Base-by-base conservation (phyloP, 768 basidiomycete species). In the Tylopilus vinaceipallidus region DNA sequence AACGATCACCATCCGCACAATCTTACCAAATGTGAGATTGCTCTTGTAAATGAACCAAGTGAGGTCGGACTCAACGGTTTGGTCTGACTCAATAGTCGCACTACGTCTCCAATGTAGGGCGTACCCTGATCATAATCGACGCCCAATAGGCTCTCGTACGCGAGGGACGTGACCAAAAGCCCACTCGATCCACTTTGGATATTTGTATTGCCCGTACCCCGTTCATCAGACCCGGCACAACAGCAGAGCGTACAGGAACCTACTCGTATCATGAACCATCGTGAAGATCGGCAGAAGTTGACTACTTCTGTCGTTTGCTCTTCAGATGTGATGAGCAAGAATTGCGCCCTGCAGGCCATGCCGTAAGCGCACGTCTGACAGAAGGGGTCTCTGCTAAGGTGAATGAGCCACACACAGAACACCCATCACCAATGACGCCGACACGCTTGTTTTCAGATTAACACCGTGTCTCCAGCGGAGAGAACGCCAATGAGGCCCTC, bases 341-440 rank as follows among this genome's bases (percentile, higher is more conserved):
- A 74, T 60, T 87, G 84, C 6, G 83, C 80, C 17, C 83, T 84
- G 47, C 20, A 62, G 30, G 24, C 54, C 29, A 52, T 39, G 43
- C 37, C 33, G 34, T 42, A 38, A 45, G 41, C 38, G 40, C 47
- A 42, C 38, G 40, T 48, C n/a, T n/a, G n/a, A n/a, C 42, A 34
- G 23, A 29, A 16, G 42, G 48, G 53, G 50, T 35, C 34, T 20
- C 39, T 4, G 35, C 23, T 41, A 46, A 57, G 54, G 22, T 42
- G 39, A 54, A 52, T 26, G 22, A 38, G 30, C 71, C 74, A 56
- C 58, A 82, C 75, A 75, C 82, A 35, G 79, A 81, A 53, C 77
- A 82, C 4, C 81, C 83, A 58, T 83, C 83, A 33, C 83, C 83
- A 58, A 84, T 77, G 13, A 85, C 77, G 1, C 78, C 82, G 7